phyloP scores from a whole-genome alignment of 768 basidiomycete species.

The Tulasnella sp. region DNA sequence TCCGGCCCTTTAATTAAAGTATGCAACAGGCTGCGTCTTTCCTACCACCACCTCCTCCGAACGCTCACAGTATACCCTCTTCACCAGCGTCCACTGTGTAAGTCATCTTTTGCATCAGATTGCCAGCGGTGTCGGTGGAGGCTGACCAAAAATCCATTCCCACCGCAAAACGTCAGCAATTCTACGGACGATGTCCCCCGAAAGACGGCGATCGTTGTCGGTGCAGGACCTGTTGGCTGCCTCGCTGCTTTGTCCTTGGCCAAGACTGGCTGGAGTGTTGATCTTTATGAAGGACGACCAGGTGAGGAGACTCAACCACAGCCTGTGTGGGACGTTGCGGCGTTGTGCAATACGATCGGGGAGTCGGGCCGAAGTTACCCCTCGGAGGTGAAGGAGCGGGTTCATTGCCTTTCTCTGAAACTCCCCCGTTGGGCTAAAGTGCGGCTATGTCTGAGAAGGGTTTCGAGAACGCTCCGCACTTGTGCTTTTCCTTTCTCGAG shows the following conservation, averaged over 20 bases:
- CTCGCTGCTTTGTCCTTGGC: slow-evolving; percentile 78
- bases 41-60: neutral
- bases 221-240: slow-evolving; percentile 92
- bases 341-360: slow-evolving; percentile 10
- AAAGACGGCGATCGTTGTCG: slow-evolving; percentile 29
- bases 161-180: neutral
- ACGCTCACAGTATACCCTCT: neutral
- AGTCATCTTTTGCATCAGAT: neutral
- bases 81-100: neutral
- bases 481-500: neutral
- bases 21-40: neutral
- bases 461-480: neutral
- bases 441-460: neutral
- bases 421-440: neutral
- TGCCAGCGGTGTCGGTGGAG: neutral
- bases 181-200: neutral
- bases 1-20: neutral
- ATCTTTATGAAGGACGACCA: slow-evolving; percentile 66
- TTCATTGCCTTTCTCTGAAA: neutral
- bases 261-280: slow-evolving; percentile 75
- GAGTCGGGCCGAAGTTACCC: neutral
- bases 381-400: neutral
- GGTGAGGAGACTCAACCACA: slow-evolving; percentile 34
- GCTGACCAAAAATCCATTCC: neutral
- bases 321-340: slow-evolving; percentile 13